Conservation (phyloP, 2,329 filamentous ascomycete species). For the Fusarium circinatum region DNA sequence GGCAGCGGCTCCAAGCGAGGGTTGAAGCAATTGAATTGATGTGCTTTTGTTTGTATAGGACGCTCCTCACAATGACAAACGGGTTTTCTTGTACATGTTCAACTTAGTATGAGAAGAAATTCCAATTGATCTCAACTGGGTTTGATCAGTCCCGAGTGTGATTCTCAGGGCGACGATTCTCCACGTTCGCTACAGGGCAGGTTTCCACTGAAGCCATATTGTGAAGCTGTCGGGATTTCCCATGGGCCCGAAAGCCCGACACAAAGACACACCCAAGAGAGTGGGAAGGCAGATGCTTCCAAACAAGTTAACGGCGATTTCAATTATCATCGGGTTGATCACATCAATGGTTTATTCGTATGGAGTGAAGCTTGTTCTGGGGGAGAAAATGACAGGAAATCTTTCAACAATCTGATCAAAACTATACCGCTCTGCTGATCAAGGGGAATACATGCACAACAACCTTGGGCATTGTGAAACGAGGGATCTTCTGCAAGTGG, state of each 20-base stretch:
- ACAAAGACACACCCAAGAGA: neutral
- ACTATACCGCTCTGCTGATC: neutral
- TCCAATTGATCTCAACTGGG: neutral
- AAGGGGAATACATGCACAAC: no score
- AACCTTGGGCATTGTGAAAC: neutral
- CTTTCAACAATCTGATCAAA: fast-evolving
- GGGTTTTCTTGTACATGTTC: neutral
- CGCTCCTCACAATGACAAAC: neutral
- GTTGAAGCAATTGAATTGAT: no score
- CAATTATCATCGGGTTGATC: fast-evolving
- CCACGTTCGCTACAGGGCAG: neutral
- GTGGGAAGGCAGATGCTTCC: neutral
- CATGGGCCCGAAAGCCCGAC: neutral
- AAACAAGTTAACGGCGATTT: no score
- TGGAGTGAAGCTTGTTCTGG: neutral
- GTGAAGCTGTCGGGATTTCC: neutral
- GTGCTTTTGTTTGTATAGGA: no score
- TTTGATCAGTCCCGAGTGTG: neutral
- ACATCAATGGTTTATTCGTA: neutral
- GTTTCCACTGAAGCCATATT: neutral
- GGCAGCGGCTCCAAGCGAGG: no score
- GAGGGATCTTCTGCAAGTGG: no score
- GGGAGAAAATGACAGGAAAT: neutral
- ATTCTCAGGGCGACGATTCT: neutral
- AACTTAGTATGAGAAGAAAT: neutral